These are phyloP conservation scores for Arthrinium puccinioides DNA, from an alignment of 2,329 filamentous ascomycete genomes.

Conservation along the genomic window DNA sequence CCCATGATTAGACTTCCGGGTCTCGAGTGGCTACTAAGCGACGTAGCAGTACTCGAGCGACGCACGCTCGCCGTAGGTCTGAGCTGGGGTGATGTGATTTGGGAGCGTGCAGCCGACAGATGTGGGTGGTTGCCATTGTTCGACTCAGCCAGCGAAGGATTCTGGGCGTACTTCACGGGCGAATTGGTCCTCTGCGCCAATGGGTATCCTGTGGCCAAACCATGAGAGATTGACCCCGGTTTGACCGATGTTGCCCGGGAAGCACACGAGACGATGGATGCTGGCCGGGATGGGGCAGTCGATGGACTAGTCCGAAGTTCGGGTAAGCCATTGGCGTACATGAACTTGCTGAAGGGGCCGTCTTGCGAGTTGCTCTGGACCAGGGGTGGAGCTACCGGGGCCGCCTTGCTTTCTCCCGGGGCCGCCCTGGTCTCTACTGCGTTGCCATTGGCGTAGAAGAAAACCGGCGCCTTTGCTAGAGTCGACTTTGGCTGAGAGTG, in stretches of 20 bases:
- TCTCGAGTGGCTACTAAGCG: slow-evolving; percentile 32
- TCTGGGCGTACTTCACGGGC: slow-evolving; percentile 35
- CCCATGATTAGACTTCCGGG: slow-evolving; percentile 26
- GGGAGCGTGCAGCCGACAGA: slow-evolving; percentile 19
- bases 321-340: slow-evolving; percentile 63
- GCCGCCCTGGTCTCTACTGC: slow-evolving; percentile 31
- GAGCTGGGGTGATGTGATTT: slow-evolving; percentile 27
- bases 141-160: slow-evolving; percentile 11
- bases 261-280: slow-evolving; percentile 37
- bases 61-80: slow-evolving; percentile 28
- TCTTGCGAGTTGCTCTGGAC: slow-evolving; percentile 27
- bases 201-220: slow-evolving; percentile 18
- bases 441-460: slow-evolving; percentile 50
- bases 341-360: slow-evolving; percentile 55
- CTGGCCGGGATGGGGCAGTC: slow-evolving; percentile 30
- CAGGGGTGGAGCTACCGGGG: slow-evolving; percentile 25
- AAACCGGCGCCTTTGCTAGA: slow-evolving; percentile 36
- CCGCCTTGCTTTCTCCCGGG: slow-evolving; percentile 23
- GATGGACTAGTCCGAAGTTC: slow-evolving; percentile 32
- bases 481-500: slow-evolving; percentile 14
- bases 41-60: slow-evolving; percentile 34
- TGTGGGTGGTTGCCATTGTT: slow-evolving; percentile 13
- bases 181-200: slow-evolving; percentile 38
- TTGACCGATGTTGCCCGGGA: slow-evolving; percentile 33
- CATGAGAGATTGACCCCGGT: slow-evolving; percentile 20